Evolutionary conservation across 1,284 basidiomycete species (phyloP).

Genomic region (Irpex lacteus): DNA sequence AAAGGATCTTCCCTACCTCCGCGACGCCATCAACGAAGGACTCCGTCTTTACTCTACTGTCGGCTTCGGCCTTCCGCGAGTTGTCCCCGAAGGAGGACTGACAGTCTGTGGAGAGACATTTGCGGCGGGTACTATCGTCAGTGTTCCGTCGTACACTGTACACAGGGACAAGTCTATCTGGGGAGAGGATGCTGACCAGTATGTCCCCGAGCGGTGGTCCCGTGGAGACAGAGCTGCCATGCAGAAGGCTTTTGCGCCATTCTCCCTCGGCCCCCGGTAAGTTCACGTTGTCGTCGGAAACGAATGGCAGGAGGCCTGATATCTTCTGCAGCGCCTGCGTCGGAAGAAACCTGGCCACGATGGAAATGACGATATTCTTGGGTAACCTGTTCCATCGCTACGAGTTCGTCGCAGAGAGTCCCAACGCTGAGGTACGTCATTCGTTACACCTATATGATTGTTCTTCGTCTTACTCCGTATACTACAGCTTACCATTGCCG

Average conservation of each 20-base stretch:
- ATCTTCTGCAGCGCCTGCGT: constrained; percentile 23
- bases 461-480: not conserved
- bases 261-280: constrained; percentile 19
- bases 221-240: constrained; percentile 18
- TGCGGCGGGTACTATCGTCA: constrained; percentile 22
- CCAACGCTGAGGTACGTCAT: not conserved
- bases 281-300: not conserved
- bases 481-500: not conserved
- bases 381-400: constrained; percentile 35
- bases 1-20: constrained; percentile 24
- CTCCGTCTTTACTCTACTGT: constrained; percentile 23
- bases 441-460: too few relatives aligned
- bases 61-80: constrained; percentile 24
- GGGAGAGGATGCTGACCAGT: constrained; percentile 36
- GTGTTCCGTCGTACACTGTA: constrained; percentile 30
- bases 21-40: constrained; percentile 25
- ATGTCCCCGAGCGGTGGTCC: constrained; percentile 41
- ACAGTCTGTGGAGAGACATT: constrained; percentile 19
- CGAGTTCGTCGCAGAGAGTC: not conserved
- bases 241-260: constrained; percentile 18
- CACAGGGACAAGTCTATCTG: constrained; percentile 36
- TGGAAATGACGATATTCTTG: constrained; percentile 37
- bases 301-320: too few relatives aligned
- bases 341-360: constrained; percentile 32
- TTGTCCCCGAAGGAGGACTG: constrained; percentile 21